These are phyloP conservation scores for Calendula officinalis DNA, from an alignment of 129 eudicot genomes.

Conservation along the genomic window DNA sequence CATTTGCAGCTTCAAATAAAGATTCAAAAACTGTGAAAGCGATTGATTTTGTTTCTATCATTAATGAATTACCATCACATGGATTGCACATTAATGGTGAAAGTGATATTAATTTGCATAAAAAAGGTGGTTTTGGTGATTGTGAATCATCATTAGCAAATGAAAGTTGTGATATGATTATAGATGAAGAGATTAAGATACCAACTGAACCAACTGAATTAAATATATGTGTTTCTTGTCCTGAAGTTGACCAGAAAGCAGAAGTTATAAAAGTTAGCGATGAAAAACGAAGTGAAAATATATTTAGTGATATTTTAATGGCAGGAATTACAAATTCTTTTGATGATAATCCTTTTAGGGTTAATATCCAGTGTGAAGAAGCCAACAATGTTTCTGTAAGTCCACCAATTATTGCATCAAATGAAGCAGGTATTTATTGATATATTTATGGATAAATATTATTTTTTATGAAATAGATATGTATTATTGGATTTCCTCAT, in stretches of 20 bases:
- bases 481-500: slow-evolving; percentile 4
- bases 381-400: slow-evolving; percentile 14
- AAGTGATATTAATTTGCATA: slow-evolving; percentile 28
- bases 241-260: slow-evolving; percentile 24
- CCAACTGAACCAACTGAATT: neutral
- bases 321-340: slow-evolving; percentile 19
- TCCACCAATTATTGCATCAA: slow-evolving; percentile 15
- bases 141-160: slow-evolving; percentile 11
- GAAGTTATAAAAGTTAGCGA: slow-evolving; percentile 7
- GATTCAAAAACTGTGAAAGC: slow-evolving; percentile 43
- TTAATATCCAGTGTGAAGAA: slow-evolving; percentile 30
- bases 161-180: slow-evolving; percentile 11
- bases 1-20: slow-evolving; percentile 47
- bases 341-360: slow-evolving; percentile 9
- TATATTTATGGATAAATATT: neutral
- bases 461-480: no score
- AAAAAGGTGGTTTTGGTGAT: slow-evolving; percentile 32
- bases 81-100: slow-evolving; percentile 54
- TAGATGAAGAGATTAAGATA: slow-evolving; percentile 21
- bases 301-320: slow-evolving; percentile 19
- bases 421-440: slow-evolving; percentile 12
- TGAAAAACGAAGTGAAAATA: slow-evolving; percentile 22
- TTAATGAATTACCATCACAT: slow-evolving; percentile 55
- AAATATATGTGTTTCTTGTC: slow-evolving; percentile 9
- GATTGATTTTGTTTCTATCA: slow-evolving; percentile 48